Evolutionary conservation across 768 basidiomycete species (phyloP), one percentile per base, ranked within the genome.

Genomic region (Porpolomopsis calyptriformis): DNA sequence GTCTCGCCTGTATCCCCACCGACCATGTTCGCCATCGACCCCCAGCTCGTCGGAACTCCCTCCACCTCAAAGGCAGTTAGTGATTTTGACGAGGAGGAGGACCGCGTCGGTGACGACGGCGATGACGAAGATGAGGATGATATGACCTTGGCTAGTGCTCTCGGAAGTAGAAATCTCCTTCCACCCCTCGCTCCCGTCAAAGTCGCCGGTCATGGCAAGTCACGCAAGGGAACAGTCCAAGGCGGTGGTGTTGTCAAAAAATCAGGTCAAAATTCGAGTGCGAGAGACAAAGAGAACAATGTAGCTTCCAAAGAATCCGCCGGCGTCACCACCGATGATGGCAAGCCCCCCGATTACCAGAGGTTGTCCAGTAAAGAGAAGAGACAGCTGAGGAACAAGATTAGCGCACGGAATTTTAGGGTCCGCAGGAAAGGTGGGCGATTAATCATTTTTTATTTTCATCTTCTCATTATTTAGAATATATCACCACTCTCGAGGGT

Each of bases 351-450:
- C 7, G 91, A 92, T 51, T 96, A 97, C 68, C 82, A 87, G 59
- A 97, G 90, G 64, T 85, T 99, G 77, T 79, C 80, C 4, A 84
- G 81, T 57, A 97, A 94, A 67, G 93, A 98, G 70, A 98, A 98
- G 65, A 69, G 96, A 7, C 94, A 98, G 62, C 68, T 98, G 35
- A 64, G 94, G 42, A 99, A 99, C 69, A 99, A 99, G 80, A 91
- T 97, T 55, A 85, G 82, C 53, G 94, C 94, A 0, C 69, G 93
- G 45, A 96, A 94, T 60, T 97, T 97, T 66, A 74, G 94, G n/a
- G 87, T 91, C 23, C 69, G 94, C 29, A 72, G 92, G 62, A 98
- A 97, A 70, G 93, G 89, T 86, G 23, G 39, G 48, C 52, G 7
- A 7, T 46, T 4, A 19, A 9, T 29, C 10, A 11, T 45, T 25